Conservation (phyloP, 2,329 filamentous ascomycete species). For the Akanthomyces lecanii region DNA sequence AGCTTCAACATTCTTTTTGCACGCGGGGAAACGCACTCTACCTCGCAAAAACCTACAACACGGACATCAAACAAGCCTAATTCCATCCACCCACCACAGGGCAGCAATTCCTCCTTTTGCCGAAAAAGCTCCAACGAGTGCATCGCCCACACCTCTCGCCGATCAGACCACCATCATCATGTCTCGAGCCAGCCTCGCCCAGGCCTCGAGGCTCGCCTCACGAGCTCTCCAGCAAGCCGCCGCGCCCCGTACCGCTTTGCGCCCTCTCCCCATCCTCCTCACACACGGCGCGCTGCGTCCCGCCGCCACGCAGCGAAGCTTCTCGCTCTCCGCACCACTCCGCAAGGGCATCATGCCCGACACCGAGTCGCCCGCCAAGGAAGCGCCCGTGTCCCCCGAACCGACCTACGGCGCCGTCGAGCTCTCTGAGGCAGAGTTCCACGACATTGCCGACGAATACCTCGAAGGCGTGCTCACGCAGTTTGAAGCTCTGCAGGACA, state of each 20-base stretch:
- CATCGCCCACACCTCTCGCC: not conserved
- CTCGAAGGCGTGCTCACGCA: constrained; percentile 54
- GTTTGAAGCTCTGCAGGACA: constrained; percentile 73
- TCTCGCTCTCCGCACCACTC: constrained; percentile 29
- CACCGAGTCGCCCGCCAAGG: constrained; percentile 48
- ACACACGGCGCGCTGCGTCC: not conserved
- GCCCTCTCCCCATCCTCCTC: constrained; percentile 11
- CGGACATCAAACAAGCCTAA: not conserved
- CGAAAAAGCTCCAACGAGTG: not conserved
- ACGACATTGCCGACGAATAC: constrained; percentile 72
- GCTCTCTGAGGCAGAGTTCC: constrained; percentile 67
- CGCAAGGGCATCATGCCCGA: constrained; percentile 56
- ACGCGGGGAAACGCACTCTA: not conserved
- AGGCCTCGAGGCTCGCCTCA: constrained; percentile 35
- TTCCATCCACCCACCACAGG: not conserved
- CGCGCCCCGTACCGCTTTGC: constrained; percentile 23
- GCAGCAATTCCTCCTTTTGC: not conserved
- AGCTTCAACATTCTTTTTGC: not conserved
- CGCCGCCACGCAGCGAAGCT: constrained; percentile 23
- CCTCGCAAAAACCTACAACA: not conserved
- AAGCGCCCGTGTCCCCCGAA: constrained; percentile 36
- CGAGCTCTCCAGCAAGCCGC: constrained; percentile 30
- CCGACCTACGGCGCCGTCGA: constrained; percentile 50
- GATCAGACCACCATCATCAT: constrained; percentile 20
- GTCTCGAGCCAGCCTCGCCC: constrained; percentile 32